Conservation (phyloP, 192 early-diverging fungal genomes). For the Thamnidium elegans region DNA sequence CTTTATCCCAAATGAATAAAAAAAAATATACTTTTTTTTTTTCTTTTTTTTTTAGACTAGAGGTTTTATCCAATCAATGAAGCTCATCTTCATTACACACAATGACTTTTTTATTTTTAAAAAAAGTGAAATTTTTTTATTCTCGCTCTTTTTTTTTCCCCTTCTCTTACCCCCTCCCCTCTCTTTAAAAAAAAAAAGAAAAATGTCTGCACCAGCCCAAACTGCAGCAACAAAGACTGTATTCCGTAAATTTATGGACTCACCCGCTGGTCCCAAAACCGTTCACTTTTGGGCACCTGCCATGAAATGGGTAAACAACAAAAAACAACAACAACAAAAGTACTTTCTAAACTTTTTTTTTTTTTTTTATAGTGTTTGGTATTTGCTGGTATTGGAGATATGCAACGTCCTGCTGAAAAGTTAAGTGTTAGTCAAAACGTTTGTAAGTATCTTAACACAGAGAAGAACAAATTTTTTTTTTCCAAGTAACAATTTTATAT, state of each 20-base stretch:
- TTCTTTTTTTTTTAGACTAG: background rate
- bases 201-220: slow-evolving; percentile 11
- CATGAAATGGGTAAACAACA: slow-evolving; percentile 75
- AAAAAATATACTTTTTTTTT: too few relatives aligned
- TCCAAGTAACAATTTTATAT: background rate
- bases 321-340: background rate
- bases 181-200: background rate
- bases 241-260: slow-evolving; percentile 69
- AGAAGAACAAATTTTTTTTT: background rate
- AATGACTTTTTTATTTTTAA: background rate
- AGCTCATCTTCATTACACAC: background rate
- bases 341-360: background rate
- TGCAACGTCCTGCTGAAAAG: slow-evolving; percentile 86
- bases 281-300: slow-evolving; percentile 98
- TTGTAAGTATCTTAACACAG: slow-evolving; percentile 35
- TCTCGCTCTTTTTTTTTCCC: background rate
- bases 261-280: slow-evolving; percentile 86
- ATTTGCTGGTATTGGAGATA: slow-evolving; percentile 88
- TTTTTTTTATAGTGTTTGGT: slow-evolving; percentile 68
- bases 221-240: slow-evolving; percentile 50
- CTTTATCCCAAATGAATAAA: too few relatives aligned
- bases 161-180: background rate
- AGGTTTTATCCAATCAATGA: background rate
- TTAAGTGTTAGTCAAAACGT: slow-evolving; percentile 80
- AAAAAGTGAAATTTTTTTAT: background rate